phyloP scores from a whole-genome alignment of 2,329 filamentous ascomycete species.

The Alternaria novae-zelandiae region DNA sequence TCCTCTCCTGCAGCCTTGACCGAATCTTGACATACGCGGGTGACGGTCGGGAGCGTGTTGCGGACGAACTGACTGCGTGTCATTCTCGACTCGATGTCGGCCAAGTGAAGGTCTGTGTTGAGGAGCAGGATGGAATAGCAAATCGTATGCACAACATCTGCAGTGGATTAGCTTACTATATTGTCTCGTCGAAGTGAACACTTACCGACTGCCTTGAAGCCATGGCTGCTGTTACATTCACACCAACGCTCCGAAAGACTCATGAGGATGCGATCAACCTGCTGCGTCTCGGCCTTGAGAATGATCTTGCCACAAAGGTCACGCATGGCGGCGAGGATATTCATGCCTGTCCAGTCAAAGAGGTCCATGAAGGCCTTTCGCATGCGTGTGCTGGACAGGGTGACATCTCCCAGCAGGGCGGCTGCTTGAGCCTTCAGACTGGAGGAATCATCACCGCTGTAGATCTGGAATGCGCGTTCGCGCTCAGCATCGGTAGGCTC shows the following conservation, averaged over 20 bases:
- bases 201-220: constrained; percentile 86
- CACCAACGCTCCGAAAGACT: constrained; percentile 92
- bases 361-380: constrained; percentile 86
- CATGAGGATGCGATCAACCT: constrained; percentile 92
- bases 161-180: constrained; percentile 36
- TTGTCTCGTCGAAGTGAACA: constrained; percentile 9
- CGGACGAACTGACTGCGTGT: constrained; percentile 92
- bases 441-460: constrained; percentile 81
- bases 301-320: constrained; percentile 81
- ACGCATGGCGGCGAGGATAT: constrained; percentile 78
- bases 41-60: constrained; percentile 92
- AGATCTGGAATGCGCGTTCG: constrained; percentile 81
- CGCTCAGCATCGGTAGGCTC: constrained; percentile 70
- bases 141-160: constrained; percentile 95
- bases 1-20: constrained; percentile 52
- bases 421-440: constrained; percentile 81
- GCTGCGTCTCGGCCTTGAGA: constrained; percentile 90
- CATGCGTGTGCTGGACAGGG: constrained; percentile 59
- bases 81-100: constrained; percentile 97
- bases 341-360: constrained; percentile 83
- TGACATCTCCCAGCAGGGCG: constrained; percentile 81
- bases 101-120: constrained; percentile 94
- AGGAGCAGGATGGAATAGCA: constrained; percentile 94
- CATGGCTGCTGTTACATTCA: constrained; percentile 88
- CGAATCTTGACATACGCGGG: constrained; percentile 74